Base-by-base conservation (phyloP, 1,284 basidiomycete species). In the Cutaneotrichosporon sp. region DNA sequence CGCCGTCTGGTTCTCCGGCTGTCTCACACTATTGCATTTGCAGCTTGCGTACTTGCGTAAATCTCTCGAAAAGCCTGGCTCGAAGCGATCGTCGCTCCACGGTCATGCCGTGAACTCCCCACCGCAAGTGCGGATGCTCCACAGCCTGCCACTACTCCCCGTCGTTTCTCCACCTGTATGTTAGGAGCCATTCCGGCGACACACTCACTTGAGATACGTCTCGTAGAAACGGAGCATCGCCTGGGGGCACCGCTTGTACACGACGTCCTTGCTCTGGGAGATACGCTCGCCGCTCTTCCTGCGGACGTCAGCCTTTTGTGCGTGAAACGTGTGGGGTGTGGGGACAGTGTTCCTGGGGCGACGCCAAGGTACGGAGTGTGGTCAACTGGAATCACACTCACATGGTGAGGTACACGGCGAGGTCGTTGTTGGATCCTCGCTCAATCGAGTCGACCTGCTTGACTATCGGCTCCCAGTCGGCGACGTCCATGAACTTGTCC, bases 161-260 rank as follows among this genome's bases (percentile, higher is more conserved):
- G 22, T 25, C 14, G 22, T 25, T 16, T 24, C 25, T 33, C 16
- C 31, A 36, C n/a, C 29, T 33, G 31, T 7, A 1, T 14, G 45
- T 47, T 47, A 47, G 45, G 24, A 2, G 20, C 9, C 9, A 5
- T n/a, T 9, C 29, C 22, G 22, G 22, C 11, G 7, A 11, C 22
- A 25, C 27, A 68, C 67, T 59, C 60, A 79, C 73, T 74, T 76
- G 55, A 80, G 72, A 65, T 79, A 77, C 14, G 59, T 54, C 59
- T 80, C 76, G 68, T 79, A 80, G 60, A 79, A 80, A 38, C 73
- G 59, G 45, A 79, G 66, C 52, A 79, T 67, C 56, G 72, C 71
- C 62, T 76, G 72, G 0, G 77, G 78, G 56, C 74, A 78, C 49
- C 76, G 69, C 43, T 53, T 62, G 64, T 78, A 72, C 4, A 65